Base-by-base conservation (phyloP, 2,329 filamentous ascomycete species). In the Venturiaceae sp. region DNA sequence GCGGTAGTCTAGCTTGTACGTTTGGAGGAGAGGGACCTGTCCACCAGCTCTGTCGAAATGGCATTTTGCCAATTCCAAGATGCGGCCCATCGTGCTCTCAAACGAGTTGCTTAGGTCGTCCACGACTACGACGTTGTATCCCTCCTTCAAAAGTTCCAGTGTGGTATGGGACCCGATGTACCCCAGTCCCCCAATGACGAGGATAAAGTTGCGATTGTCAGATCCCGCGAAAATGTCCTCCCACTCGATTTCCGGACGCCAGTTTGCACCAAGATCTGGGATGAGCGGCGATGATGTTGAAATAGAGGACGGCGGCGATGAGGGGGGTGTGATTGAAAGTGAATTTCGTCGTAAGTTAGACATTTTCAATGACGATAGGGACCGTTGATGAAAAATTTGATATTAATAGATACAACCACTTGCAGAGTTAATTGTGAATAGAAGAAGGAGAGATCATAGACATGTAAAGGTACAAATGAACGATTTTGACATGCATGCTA, bases 161-260 rank as follows among this genome's bases (percentile, higher is more conserved):
- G 76, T 74, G 0, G 80, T 82, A 65, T 82, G 80, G 2, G 78
- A 81, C 30, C 80, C 80, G 57, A 82, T 82, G 66, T 79, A 82
- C 6, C 79, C 79, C 14, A 80, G 73, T 9, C 79, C 79, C 21
- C 79, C 79, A 37, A 80, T 76, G 30, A 82, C 79, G 64, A 82
- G 71, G 50, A 74, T 77, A 63, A 77, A 76, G 34, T 75, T 68
- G 30, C 61, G 61, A 21, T 66, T 62, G 34, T 69, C 69, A 13
- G n/a, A n/a, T n/a, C 8, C 23, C 11, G 23, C 2, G 19, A 30
- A 6, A 30, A 16, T 5, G 13, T 28, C 6, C 26, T 30, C 44
- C 44, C 44, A 50, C 14, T 30, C 23, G 44, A 28, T 4, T 13
- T 5, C 44, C 7, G 44, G 1, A 50, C 23, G n/a, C 14, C 14